Conservation (phyloP, 495 filamentous ascomycete genomes). For the Collariella sp. region DNA sequence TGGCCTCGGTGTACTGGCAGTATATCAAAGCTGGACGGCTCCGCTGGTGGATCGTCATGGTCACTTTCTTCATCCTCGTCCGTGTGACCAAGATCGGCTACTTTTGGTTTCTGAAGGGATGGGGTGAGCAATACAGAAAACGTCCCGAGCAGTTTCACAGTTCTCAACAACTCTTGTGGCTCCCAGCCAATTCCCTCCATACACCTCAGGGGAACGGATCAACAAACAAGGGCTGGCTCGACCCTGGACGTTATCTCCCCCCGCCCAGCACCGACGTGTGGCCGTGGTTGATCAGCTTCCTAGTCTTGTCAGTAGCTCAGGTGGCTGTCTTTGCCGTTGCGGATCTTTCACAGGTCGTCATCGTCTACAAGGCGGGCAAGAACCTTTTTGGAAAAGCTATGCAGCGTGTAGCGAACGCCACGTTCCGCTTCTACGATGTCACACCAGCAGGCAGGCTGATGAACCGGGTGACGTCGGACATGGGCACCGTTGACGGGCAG, state of each 20-base stretch:
- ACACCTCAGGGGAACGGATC: neutral
- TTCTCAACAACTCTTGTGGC: neutral
- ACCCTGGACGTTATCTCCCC: constrained; percentile 43
- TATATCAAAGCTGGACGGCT: constrained; percentile 72
- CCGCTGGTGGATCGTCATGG: constrained; percentile 57
- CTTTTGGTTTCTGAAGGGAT: constrained; percentile 76
- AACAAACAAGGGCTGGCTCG: constrained; percentile 33
- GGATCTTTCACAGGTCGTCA: constrained; percentile 55
- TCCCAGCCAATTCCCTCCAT: neutral
- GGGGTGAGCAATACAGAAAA: constrained; percentile 64
- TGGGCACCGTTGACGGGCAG: constrained; percentile 71
- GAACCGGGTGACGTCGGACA: constrained; percentile 81
- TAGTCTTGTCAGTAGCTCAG: constrained; percentile 50
- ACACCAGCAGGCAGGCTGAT: constrained; percentile 77
- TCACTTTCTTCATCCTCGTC: constrained; percentile 50
- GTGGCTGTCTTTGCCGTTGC: constrained; percentile 46
- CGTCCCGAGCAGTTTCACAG: neutral
- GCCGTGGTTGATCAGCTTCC: constrained; percentile 66
- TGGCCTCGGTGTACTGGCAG: constrained; percentile 67
- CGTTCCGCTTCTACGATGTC: constrained; percentile 80
- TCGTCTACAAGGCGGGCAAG: constrained; percentile 67
- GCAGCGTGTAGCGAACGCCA: constrained; percentile 60
- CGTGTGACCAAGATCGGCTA: constrained; percentile 52
- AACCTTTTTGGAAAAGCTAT: constrained; percentile 61
- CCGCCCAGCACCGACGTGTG: constrained; percentile 55